These are phyloP conservation scores for Talaromyces sp. DNA, from an alignment of 2,329 filamentous ascomycete genomes.

Conservation along the genomic window DNA sequence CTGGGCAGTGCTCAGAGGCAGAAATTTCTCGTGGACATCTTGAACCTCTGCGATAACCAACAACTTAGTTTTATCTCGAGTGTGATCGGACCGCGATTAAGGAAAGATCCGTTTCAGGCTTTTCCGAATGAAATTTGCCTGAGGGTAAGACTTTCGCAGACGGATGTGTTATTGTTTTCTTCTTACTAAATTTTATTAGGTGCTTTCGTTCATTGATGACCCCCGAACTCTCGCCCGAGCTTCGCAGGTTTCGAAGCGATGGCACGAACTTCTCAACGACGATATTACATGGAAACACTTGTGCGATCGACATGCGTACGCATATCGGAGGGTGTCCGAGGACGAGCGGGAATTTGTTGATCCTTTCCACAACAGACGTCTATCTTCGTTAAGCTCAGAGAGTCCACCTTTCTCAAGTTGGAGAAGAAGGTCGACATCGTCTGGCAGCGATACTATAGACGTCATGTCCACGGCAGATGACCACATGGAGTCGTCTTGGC, in stretches of 20 bases:
- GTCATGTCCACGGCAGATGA: slow-evolving; percentile 35
- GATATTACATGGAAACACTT: slow-evolving; percentile 98
- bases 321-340: slow-evolving; percentile 60
- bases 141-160: slow-evolving; percentile 52
- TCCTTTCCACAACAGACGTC: slow-evolving; percentile 22
- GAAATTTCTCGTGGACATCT: slow-evolving; percentile 74
- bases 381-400: slow-evolving; percentile 15
- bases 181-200: slow-evolving; percentile 45
- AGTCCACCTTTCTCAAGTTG: slow-evolving; percentile 15
- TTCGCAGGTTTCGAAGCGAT: slow-evolving; percentile 91
- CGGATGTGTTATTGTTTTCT: background rate
- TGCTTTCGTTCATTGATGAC: slow-evolving; percentile 95
- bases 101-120: slow-evolving; percentile 91
- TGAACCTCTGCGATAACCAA: slow-evolving; percentile 92
- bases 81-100: slow-evolving; percentile 87
- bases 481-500: slow-evolving; percentile 26
- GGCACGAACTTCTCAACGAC: slow-evolving; percentile 88
- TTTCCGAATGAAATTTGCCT: slow-evolving; percentile 91
- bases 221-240: slow-evolving; percentile 87
- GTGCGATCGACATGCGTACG: slow-evolving; percentile 93
- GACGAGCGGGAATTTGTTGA: slow-evolving; percentile 33
- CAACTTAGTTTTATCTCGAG: slow-evolving; percentile 94
- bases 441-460: slow-evolving; percentile 41
- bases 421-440: slow-evolving; percentile 24
- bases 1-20: slow-evolving; percentile 71